phyloP scores from a whole-genome alignment of 2,329 filamentous ascomycete genomes.

The Graphium sp. region DNA sequence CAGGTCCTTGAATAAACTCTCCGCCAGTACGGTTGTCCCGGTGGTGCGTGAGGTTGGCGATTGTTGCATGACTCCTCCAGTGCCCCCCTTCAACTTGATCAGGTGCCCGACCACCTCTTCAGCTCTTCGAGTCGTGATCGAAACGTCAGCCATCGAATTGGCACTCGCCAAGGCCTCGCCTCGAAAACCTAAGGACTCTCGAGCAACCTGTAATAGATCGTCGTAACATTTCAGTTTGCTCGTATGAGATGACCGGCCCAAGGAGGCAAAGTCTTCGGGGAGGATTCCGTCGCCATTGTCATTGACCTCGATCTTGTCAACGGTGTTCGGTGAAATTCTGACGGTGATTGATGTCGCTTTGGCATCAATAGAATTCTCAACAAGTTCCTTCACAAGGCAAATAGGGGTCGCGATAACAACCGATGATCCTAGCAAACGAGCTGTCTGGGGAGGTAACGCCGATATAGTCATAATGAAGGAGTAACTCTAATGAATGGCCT shows the following conservation, averaged over 20 bases:
- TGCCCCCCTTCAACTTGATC: constrained; percentile 21
- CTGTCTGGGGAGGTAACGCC: constrained; percentile 27
- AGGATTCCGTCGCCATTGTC: constrained; percentile 62
- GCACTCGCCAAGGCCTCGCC: constrained; percentile 56
- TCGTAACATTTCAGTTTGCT: constrained; percentile 54
- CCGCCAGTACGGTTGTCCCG: constrained; percentile 52
- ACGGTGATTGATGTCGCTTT: constrained; percentile 49
- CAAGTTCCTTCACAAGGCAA: constrained; percentile 55
- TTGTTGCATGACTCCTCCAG: constrained; percentile 13
- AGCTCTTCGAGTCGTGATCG: constrained; percentile 45
- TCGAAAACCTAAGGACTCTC: constrained; percentile 54
- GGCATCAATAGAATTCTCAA: constrained; percentile 65
- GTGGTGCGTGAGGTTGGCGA: constrained; percentile 31
- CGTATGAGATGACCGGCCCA: constrained; percentile 54
- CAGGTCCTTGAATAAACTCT: constrained; percentile 38
- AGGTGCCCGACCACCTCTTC: constrained; percentile 39
- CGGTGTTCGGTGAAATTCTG: constrained; percentile 43
- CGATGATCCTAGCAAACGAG: constrained; percentile 41
- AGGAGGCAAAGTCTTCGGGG: constrained; percentile 37
- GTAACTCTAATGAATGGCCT: too few relatives aligned
- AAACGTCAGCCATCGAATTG: constrained; percentile 40
- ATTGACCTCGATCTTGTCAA: constrained; percentile 52
- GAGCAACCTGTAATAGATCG: constrained; percentile 39
- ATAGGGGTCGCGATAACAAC: constrained; percentile 41
- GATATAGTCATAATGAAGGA: constrained; percentile 26